Evolutionary conservation across 106 monocot species (phyloP).

Genomic region (Cymbidium sinense): DNA sequence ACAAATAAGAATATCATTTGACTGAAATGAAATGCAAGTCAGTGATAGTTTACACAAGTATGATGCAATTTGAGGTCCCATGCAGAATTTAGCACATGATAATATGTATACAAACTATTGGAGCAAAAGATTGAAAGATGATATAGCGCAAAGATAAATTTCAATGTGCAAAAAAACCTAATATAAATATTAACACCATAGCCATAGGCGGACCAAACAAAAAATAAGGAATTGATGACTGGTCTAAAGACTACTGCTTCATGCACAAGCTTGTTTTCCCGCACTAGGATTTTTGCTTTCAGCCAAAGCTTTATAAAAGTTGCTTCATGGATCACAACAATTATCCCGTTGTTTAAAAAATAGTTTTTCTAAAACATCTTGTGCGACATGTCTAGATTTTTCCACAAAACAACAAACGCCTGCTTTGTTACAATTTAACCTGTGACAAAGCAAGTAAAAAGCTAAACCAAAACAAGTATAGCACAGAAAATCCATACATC

Average conservation of each 20-base stretch:
- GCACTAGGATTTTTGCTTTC: background rate
- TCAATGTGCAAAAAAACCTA: background rate
- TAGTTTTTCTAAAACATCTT: background rate
- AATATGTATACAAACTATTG: background rate
- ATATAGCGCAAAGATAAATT: background rate
- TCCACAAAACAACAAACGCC: background rate
- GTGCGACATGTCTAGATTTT: background rate
- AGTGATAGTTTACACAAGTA: background rate
- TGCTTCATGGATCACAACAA: background rate
- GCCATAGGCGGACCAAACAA: background rate
- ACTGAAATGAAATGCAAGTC: background rate
- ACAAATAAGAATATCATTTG: background rate
- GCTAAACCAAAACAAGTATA: background rate
- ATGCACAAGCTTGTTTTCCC: background rate
- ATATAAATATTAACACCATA: conserved; percentile 1
- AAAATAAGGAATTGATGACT: background rate
- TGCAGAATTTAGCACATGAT: background rate
- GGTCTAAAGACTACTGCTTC: background rate
- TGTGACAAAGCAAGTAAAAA: background rate
- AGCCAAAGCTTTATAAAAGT: background rate
- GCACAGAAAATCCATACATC: background rate
- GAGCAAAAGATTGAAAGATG: background rate
- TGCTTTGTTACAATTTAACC: background rate
- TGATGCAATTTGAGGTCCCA: background rate
- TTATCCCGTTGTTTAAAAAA: background rate